Conservation (phyloP, 179 eudicot genomes). For the Silene coronaria region DNA sequence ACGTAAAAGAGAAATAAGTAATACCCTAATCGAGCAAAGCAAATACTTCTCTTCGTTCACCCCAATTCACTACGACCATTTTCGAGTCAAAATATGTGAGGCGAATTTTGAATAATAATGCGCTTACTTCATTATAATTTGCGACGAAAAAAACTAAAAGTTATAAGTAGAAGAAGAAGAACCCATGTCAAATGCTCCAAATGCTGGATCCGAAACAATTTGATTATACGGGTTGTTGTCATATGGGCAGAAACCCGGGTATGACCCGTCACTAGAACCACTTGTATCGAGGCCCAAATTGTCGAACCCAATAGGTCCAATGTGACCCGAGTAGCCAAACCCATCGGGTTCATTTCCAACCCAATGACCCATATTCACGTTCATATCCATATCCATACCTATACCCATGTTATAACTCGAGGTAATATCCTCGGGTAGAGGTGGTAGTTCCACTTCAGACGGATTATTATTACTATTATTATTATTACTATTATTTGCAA, state of each 20-base stretch:
- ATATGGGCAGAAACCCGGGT: constrained; percentile 21
- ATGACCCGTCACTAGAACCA: constrained; percentile 21
- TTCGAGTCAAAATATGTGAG: not conserved
- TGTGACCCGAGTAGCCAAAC: constrained; percentile 20
- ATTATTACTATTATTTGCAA: not conserved
- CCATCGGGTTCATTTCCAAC: constrained; percentile 16
- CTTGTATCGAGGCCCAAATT: constrained; percentile 10
- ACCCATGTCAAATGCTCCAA: constrained; percentile 34
- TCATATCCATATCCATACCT: constrained; percentile 19
- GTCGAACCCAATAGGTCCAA: constrained; percentile 26
- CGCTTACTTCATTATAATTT: no score
- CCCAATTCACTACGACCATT: not conserved
- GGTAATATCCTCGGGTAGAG: constrained; percentile 34
- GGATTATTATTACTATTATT: not conserved
- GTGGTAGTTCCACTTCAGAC: constrained; percentile 32
- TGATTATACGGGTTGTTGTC: constrained; percentile 18
- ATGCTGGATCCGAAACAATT: constrained; percentile 20
- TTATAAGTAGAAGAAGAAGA: constrained; percentile 30
- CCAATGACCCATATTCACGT: constrained; percentile 26
- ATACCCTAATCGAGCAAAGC: not conserved
- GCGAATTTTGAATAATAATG: not conserved
- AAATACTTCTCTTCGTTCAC: not conserved
- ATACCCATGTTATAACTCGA: constrained; percentile 24
- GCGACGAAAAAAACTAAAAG: not conserved
- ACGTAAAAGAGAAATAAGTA: not conserved